Conservation (phyloP, 192 early-diverging fungal genomes). For the Backusella luteola region DNA sequence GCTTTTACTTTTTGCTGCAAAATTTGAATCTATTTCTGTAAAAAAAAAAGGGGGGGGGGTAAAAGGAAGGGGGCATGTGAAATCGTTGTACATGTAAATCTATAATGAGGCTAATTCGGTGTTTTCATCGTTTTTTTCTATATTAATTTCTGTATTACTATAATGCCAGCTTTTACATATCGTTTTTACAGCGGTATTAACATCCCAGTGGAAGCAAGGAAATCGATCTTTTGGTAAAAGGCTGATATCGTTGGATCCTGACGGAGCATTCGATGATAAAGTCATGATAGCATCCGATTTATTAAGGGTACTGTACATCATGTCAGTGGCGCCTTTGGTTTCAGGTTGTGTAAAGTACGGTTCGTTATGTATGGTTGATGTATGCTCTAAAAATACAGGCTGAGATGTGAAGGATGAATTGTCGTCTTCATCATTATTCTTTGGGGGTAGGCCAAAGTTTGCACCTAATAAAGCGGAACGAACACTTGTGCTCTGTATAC, state of each 20-base stretch:
- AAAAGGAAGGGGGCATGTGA: background rate
- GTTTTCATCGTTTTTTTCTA: background rate
- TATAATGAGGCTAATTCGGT: background rate
- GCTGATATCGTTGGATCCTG: background rate
- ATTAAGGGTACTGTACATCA: background rate
- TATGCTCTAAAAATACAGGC: background rate
- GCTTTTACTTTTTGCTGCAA: background rate
- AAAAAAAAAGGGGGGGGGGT: background rate
- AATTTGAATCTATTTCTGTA: background rate
- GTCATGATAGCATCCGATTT: background rate
- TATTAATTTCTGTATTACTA: background rate
- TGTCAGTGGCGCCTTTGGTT: background rate
- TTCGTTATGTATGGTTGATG: background rate
- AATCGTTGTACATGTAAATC: background rate
- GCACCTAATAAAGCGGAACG: slow-evolving; percentile 8
- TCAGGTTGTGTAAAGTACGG: background rate
- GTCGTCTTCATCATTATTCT: background rate
- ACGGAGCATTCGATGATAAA: background rate
- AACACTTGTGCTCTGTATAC: slow-evolving; percentile 10
- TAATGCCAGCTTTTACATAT: slow-evolving; percentile 6
- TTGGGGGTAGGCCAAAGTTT: slow-evolving; percentile 14
- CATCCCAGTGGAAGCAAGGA: slow-evolving; percentile 37
- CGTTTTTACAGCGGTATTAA: slow-evolving; percentile 24
- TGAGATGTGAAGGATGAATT: background rate
- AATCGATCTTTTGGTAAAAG: slow-evolving; percentile 21